Conservation (phyloP, 192 early-diverging fungal genomes). For the Spizellomyces punctatus region DNA sequence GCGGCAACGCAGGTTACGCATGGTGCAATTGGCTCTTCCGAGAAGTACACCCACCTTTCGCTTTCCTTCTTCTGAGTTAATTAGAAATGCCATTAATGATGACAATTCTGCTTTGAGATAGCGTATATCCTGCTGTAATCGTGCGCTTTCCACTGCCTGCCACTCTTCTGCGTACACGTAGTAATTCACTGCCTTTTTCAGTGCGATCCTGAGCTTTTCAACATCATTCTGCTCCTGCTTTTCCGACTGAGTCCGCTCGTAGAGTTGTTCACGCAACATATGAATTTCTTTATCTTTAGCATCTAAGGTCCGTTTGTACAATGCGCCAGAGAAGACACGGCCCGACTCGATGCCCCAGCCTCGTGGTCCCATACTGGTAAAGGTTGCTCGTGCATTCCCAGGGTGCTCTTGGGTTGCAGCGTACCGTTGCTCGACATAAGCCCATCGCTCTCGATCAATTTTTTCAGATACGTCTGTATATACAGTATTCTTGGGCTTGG, state of each 20-base stretch:
- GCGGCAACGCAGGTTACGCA: not conserved
- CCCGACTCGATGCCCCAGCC: conserved; percentile 23
- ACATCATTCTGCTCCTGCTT: conserved; percentile 42
- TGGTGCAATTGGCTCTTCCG: not conserved
- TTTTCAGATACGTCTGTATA: conserved; percentile 38
- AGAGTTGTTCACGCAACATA: conserved; percentile 49
- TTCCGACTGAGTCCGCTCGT: conserved; percentile 31
- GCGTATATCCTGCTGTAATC: conserved; percentile 54
- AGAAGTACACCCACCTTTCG: conserved; percentile 33
- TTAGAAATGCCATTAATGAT: conserved; percentile 58
- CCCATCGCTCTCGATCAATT: conserved; percentile 47
- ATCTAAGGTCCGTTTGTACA: conserved; percentile 55
- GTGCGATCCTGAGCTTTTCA: conserved; percentile 45
- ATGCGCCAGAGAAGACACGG: conserved; percentile 45
- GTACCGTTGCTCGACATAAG: conserved; percentile 30
- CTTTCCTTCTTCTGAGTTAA: conserved; percentile 62
- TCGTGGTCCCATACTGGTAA: conserved; percentile 7
- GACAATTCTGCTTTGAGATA: conserved; percentile 56
- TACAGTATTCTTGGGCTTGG: conserved; percentile 34
- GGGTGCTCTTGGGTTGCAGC: conserved; percentile 16
- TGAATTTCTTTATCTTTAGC: conserved; percentile 53
- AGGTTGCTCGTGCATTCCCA: conserved; percentile 9
- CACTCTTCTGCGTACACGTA: conserved; percentile 64
- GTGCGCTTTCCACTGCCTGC: conserved; percentile 49
- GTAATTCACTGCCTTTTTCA: conserved; percentile 56